Percentiles rank a stretch among this genome's conserved stretches.
These are phyloP conservation scores for Diaporthe citrichinensis DNA, from an alignment of 2,329 filamentous ascomycete species.

Conservation along the genomic window DNA sequence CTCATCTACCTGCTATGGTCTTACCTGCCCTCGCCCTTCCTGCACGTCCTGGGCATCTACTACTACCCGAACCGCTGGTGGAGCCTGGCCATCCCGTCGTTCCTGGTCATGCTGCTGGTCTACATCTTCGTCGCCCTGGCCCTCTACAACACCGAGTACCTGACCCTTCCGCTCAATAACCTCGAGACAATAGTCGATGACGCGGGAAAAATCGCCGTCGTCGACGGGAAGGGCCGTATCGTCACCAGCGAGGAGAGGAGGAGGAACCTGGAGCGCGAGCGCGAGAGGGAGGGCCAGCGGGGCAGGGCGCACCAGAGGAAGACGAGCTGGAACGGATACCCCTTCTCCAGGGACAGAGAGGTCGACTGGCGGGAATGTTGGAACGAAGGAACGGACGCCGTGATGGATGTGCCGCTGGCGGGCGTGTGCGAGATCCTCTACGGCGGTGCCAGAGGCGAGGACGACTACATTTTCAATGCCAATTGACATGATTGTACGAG, in stretches of 20 bases:
- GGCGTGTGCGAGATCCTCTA: conserved; percentile 97
- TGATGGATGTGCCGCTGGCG: conserved; percentile 95
- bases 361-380: conserved; percentile 86
- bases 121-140: conserved; percentile 97
- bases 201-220: conserved; percentile 85
- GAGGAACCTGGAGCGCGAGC: conserved; percentile 53
- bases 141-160: conserved; percentile 88
- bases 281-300: conserved; percentile 50
- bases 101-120: conserved; percentile 87
- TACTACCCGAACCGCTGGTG: conserved; percentile 99
- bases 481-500: background rate
- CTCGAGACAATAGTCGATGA: conserved; percentile 95
- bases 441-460: conserved; percentile 65
- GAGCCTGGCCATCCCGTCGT: conserved; percentile 92
- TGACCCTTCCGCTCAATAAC: conserved; percentile 84
- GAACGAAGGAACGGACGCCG: conserved; percentile 94
- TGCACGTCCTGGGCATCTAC: conserved; percentile 93
- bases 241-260: conserved; percentile 51
- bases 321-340: conserved; percentile 35
- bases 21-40: conserved; percentile 90
- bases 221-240: conserved; percentile 77
- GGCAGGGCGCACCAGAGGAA: conserved; percentile 53
- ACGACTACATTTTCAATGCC: conserved; percentile 1
- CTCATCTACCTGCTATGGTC: conserved; percentile 83
- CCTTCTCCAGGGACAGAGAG: conserved; percentile 40